Base-by-base conservation (phyloP, 164 flowering plant species). In the Piper longum region DNA sequence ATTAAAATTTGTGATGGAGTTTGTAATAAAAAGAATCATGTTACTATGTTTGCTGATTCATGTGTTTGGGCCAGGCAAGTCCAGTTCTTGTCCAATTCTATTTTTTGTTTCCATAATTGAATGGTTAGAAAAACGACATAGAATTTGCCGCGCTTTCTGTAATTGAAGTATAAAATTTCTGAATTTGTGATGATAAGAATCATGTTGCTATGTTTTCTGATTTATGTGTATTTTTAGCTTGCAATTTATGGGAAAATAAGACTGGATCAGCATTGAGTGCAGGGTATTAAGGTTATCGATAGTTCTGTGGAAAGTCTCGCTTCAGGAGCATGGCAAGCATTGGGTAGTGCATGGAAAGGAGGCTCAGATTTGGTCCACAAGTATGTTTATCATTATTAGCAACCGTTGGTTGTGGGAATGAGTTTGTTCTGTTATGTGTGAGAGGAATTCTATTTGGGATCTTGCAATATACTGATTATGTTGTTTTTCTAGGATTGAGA, bases 261-360 rank as follows among this genome's bases (percentile, higher is more conserved):
- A 14, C 12, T 57, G 60, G 60, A 8, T 11, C 60, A 7, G 36
- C 11, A 13, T 57, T 26, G 40, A 64, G 6, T 76, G 74, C 89
- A 95, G 99, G 88, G 96, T 67, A 70, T 95, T 73, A 95, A 84
- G 79, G 98, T 69, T 69, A 17, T 91, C 63, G 98, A 95, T 72
- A 72, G 62, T 69, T 91, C 97, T 7, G 96, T 95, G 68, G 99
- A 95, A 76, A 85, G 74, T 71, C 70, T 95, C 57, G 85, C 98
- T 66, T 85, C 98, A 5, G 98, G 99, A 70, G 97, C 99, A 68
- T 95, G 99, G 99, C 85, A 81, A 55, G 97, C 95, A 62, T 66
- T 95, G 9, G 96, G 96, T 70, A 89, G 66, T 83, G 99, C 96
- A 60, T 83, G 76, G 80, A 87, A 74, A 78, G 99, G 95, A 65